These are phyloP conservation scores for Stachybotrys chlorohalonatus DNA, from an alignment of 2,329 filamentous ascomycete genomes.

Conservation along the genomic window DNA sequence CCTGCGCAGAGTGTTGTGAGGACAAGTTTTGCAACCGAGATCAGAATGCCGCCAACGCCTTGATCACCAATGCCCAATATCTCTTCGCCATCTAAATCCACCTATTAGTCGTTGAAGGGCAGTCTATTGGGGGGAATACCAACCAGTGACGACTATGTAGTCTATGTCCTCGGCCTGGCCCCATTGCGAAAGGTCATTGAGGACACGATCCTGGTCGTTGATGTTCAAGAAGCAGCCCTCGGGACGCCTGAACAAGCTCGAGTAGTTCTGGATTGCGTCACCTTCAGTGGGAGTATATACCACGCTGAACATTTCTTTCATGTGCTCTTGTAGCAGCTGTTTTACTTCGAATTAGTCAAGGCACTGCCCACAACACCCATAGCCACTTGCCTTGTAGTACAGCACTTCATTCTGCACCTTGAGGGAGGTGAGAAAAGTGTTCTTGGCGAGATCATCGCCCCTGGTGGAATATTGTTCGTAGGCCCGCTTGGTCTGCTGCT, in stretches of 20 bases:
- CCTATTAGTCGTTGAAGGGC: slow-evolving; percentile 5
- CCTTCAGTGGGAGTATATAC: slow-evolving; percentile 89
- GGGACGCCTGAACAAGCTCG: slow-evolving; percentile 64
- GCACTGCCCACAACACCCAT: neutral
- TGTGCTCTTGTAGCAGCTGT: slow-evolving; percentile 63
- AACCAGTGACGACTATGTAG: slow-evolving; percentile 79
- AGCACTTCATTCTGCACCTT: slow-evolving; percentile 80
- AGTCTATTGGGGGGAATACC: slow-evolving; percentile 9
- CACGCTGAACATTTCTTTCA: slow-evolving; percentile 84
- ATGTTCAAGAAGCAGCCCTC: slow-evolving; percentile 79
- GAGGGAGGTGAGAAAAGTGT: slow-evolving; percentile 78
- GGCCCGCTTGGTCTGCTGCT: slow-evolving; percentile 67
- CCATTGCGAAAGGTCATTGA: slow-evolving; percentile 59
- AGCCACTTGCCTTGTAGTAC: slow-evolving; percentile 55
- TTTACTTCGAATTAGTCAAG: neutral
- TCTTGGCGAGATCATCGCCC: slow-evolving; percentile 63
- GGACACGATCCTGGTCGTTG: slow-evolving; percentile 54
- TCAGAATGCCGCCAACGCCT: slow-evolving; percentile 75
- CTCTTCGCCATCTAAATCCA: slow-evolving; percentile 44
- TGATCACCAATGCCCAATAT: slow-evolving; percentile 88
- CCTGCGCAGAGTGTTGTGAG: slow-evolving; percentile 82
- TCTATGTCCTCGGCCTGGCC: slow-evolving; percentile 67
- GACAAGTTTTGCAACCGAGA: slow-evolving; percentile 74
- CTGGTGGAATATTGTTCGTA: slow-evolving; percentile 68
- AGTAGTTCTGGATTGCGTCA: slow-evolving; percentile 80